Base-by-base conservation (phyloP, 768 basidiomycete genomes). In the Antrodiella citrinella region DNA sequence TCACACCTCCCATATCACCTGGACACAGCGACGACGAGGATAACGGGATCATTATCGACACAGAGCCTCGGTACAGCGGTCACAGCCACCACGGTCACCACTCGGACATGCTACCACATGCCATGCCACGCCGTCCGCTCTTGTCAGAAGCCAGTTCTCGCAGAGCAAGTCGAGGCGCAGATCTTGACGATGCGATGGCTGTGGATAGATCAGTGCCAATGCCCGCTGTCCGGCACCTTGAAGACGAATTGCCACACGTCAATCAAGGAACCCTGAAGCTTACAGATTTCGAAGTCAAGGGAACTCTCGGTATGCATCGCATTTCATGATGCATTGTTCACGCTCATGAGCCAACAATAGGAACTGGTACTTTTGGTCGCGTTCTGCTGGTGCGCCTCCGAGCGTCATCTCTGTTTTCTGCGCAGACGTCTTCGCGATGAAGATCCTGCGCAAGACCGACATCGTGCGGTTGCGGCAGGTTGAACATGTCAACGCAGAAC, bases 401-500 rank as follows among this genome's bases (percentile, higher is more conserved):
- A 24, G 69, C 61, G 3, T 43, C 41, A 9, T 10, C n/a, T 43
- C 63, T 70, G 3, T 69, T 71, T 3, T 65, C 75, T 19, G 66
- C 78, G 2, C 77, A 80, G 52, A 71, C 35, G 78, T 82, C 62
- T 94, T 88, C 60, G 91, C 91, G 9, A 78, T 95, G 80, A 94
- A 94, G 66, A 84, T 94, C 13, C 76, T 94, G 38, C 82, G 82
- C 54, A 94, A 95, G 67, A 77, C 79, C 3, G 87, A 91, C 57
- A 82, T 93, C 49, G 86, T 92, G 46, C 81, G 84, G 44, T 77
- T 98, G 45, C 88, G 94, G 42, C 96, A 99, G 65, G 89, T 98
- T 48, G 93, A 97, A 64, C 96, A 99, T 65, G 94, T 98, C 60
- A 97, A 95, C 61, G 91, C 91, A 7, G 96, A 99, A 65, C 83